phyloP scores from a whole-genome alignment of 768 basidiomycete species.

The Calocera cornea region DNA sequence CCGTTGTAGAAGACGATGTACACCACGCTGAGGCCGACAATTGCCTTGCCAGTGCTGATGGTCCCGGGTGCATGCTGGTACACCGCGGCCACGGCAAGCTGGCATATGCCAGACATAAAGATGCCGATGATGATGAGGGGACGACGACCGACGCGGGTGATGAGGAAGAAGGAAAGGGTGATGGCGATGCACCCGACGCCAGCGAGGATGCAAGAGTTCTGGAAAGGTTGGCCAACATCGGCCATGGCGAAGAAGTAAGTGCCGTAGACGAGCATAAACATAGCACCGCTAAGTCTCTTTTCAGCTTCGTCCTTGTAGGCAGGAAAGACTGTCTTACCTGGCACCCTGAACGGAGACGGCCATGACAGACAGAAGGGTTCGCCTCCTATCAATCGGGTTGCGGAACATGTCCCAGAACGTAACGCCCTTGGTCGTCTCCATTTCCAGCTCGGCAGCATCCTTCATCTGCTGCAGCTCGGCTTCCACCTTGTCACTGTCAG shows the following conservation, averaged over 20 bases:
- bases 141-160: not conserved
- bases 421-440: constrained; percentile 20
- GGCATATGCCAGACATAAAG: not conserved
- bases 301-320: not conserved
- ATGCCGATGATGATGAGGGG: not conserved
- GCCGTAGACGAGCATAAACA: not conserved
- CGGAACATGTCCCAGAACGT: constrained; percentile 25
- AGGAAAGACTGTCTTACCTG: not conserved
- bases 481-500: constrained; percentile 16
- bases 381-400: constrained; percentile 20
- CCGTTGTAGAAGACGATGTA: constrained; percentile 3
- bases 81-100: not conserved
- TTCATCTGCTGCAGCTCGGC: constrained; percentile 24
- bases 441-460: constrained; percentile 27
- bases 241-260: constrained; percentile 1
- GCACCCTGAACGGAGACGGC: constrained; percentile 4
- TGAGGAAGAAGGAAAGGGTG: not conserved
- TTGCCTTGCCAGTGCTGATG: not conserved
- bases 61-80: not conserved
- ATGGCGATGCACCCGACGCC: not conserved
- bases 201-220: not conserved
- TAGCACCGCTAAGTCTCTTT: not conserved
- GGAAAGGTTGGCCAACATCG: not conserved
- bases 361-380: constrained; percentile 25
- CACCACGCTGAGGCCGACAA: not conserved